Evolutionary conservation across 441 rosid species (phyloP), one percentile per base, ranked within the genome.

Genomic region (Euphorbia neoarborescens): DNA sequence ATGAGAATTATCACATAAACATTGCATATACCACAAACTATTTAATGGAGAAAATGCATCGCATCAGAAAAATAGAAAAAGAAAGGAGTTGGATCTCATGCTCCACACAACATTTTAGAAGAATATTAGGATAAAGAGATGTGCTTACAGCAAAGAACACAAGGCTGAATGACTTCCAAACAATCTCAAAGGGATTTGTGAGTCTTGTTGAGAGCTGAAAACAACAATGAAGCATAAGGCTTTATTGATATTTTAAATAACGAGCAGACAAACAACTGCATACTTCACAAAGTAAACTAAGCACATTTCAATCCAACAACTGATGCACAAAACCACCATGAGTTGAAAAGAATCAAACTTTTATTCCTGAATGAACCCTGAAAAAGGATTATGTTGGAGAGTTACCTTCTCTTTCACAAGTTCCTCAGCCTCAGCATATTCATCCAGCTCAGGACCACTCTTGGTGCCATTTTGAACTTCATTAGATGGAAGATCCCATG

Each of bases 81-180:
- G 13, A 56, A 38, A 17, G 32, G 10, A 24, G 25, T 42, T 40
- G 12, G 50, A 27, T 51, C 40, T 38, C 37, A 7, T 54, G 15
- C 34, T 19, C 63, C 34, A 44, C 40, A 40, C 11, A 44, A 53
- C 42, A 56, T 44, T 30, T 42, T 63, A 62, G 34, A 25, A 67
- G 57, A 61, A 42, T 50, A 58, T 27, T 48, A 60, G 22, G 66
- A 50, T 37, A 37, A 73, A 61, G 22, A 63, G 22, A 63, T 83
- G 71, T 76, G 61, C 92, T 87, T 86, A 94, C 99, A 25, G 99
- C 99, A 72, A 94, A 94, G 85, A 91, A 91, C 38, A 91, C 82
- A 15, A 94, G 99, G 84, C 96, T 91, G 86, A 91, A 91, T 40
- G 99, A 91, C 84, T 94, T 87, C 94, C 92, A 91, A 71, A 90